Percentiles rank a stretch among this genome's conserved stretches.
Evolutionary conservation across 2,329 filamentous ascomycete genomes (phyloP).

Genomic region (Claviceps africana): DNA sequence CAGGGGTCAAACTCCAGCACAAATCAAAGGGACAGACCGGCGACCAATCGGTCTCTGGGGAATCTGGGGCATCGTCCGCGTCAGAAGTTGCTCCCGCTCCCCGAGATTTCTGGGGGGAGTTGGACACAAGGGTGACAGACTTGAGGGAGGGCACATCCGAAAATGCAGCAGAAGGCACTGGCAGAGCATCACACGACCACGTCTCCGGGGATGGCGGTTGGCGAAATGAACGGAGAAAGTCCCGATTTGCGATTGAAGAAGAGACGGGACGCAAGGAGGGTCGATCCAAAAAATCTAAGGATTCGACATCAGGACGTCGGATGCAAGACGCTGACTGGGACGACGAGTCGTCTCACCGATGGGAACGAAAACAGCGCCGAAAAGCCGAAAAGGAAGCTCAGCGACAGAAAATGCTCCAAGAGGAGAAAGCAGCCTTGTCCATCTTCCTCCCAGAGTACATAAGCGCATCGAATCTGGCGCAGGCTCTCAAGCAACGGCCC

Average conservation of each 20-base stretch:
- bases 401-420: conserved; percentile 25
- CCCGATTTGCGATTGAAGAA: conserved; percentile 19
- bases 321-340: conserved; percentile 22
- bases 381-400: conserved; percentile 29
- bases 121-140: conserved; percentile 10
- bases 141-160: conserved; percentile 5
- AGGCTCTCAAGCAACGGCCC: conserved; percentile 55
- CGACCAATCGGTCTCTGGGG: background rate
- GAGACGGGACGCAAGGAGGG: conserved; percentile 8
- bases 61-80: background rate
- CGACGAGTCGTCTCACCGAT: conserved; percentile 22
- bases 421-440: conserved; percentile 32
- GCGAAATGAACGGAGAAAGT: conserved; percentile 14
- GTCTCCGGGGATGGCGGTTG: background rate
- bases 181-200: background rate
- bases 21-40: background rate
- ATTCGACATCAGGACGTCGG: conserved; percentile 7
- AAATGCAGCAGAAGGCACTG: background rate
- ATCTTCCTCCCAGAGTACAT: conserved; percentile 86
- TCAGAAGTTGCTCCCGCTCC: background rate
- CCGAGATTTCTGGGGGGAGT: conserved; percentile 14
- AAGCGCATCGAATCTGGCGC: conserved; percentile 68
- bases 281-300: conserved; percentile 14
- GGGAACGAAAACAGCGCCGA: conserved; percentile 25
- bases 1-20: background rate